Evolutionary conservation across 768 basidiomycete genomes (phyloP).

Genomic region (Leccinum arenicola): DNA sequence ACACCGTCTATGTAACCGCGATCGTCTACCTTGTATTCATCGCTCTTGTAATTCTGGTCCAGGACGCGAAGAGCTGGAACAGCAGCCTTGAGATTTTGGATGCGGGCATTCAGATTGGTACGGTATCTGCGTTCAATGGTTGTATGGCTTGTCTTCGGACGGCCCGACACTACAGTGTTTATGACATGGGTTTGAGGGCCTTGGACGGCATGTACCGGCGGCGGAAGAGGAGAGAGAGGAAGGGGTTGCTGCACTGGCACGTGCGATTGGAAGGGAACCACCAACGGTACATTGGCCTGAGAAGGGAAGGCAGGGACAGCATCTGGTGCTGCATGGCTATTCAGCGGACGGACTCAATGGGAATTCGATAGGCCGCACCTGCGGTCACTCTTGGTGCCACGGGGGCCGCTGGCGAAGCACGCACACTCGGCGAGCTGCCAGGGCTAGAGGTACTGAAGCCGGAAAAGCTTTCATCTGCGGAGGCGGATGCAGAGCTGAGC

Average conservation of each 20-base stretch:
- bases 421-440: conserved; percentile 27
- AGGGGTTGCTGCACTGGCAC: conserved; percentile 13
- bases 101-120: conserved; percentile 85
- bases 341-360: background rate
- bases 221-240: conserved; percentile 41
- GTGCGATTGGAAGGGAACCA: conserved; percentile 39
- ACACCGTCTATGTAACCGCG: conserved; percentile 91
- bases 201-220: conserved; percentile 23
- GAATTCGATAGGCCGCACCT: conserved; percentile 8
- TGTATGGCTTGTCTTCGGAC: conserved; percentile 79
- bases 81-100: conserved; percentile 73
- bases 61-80: conserved; percentile 82
- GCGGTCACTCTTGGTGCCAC: conserved; percentile 20
- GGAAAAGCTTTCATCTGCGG: conserved; percentile 26
- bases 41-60: conserved; percentile 48
- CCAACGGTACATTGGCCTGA: conserved; percentile 10
- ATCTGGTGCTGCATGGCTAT: conserved; percentile 25
- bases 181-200: conserved; percentile 24
- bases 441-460: conserved; percentile 27
- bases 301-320: conserved; percentile 15
- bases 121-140: conserved; percentile 88
- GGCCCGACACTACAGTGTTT: conserved; percentile 16
- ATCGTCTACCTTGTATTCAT: conserved; percentile 61
- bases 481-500: conserved; percentile 33
- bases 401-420: conserved; percentile 30